A percentile compares a stretch with the other conserved stretches of the same genome.
phyloP scores from a whole-genome alignment of 345 rosid genomes.

The Melaleuca alternifolia region DNA sequence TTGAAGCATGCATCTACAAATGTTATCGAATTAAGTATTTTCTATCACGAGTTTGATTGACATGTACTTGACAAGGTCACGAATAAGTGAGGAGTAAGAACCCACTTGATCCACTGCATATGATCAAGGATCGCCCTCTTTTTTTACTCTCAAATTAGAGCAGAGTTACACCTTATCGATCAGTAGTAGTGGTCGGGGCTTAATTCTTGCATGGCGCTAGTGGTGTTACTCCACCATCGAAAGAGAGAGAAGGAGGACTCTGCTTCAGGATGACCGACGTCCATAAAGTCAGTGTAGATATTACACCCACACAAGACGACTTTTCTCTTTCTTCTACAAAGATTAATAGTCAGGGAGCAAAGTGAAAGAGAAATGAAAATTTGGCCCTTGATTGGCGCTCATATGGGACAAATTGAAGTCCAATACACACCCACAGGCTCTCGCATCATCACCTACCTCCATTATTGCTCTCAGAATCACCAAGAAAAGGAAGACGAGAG shows the following conservation, averaged over 20 bases:
- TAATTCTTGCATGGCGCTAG: rapidly evolving
- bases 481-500: background rate
- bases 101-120: background rate
- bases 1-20: too few species aligned
- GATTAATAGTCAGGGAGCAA: background rate
- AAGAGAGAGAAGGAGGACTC: background rate
- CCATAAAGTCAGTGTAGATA: background rate
- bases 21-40: background rate
- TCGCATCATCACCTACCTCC: background rate
- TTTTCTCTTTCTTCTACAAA: background rate
- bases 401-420: background rate
- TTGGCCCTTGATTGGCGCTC: background rate
- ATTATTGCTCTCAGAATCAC: background rate
- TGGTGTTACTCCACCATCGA: background rate
- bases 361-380: background rate
- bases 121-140: background rate
- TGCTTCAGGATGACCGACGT: background rate
- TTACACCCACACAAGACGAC: background rate
- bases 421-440: background rate
- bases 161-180: background rate
- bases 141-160: background rate
- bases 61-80: background rate
- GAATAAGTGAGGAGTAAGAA: background rate
- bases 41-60: too few species aligned
- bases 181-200: background rate